Evolutionary conservation across 208 protist species (phyloP).

Genomic region (Entamoeba nuttalli): DNA sequence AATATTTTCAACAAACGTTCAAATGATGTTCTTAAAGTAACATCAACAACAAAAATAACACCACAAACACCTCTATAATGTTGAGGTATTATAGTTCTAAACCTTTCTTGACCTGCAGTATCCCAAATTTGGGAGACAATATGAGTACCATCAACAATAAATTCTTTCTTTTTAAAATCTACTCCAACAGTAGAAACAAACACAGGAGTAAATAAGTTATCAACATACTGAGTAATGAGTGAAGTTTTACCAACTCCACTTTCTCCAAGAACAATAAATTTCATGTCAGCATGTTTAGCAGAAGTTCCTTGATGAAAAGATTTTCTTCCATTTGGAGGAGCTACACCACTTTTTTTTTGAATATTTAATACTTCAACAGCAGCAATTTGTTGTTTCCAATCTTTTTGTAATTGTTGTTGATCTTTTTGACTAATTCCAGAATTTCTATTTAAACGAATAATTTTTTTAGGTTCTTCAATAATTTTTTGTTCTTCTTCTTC

Average conservation of each 20-base stretch:
- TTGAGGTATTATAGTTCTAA: neutral
- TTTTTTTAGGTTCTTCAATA: no score
- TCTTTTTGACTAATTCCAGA: no score
- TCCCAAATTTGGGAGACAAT: neutral
- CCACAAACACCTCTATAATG: neutral
- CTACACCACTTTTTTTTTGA: neutral
- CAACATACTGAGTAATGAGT: neutral
- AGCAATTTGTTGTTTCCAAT: no score
- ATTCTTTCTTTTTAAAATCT: neutral
- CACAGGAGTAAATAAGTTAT: neutral
- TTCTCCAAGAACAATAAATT: neutral
- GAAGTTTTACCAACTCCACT: neutral
- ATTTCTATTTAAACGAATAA: no score
- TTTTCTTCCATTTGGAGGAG: neutral
- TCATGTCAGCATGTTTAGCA: neutral
- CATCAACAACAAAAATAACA: neutral
- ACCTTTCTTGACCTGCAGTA: neutral
- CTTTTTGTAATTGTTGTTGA: no score
- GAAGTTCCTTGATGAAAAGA: neutral
- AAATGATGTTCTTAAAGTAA: neutral
- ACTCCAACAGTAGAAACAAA: neutral
- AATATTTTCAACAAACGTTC: neutral
- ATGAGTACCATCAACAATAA: neutral
- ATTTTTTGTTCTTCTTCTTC: no score
- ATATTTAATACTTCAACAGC: neutral